Base-by-base conservation (phyloP, 148 eudicot genomes). In the Rhododendron henanense region DNA sequence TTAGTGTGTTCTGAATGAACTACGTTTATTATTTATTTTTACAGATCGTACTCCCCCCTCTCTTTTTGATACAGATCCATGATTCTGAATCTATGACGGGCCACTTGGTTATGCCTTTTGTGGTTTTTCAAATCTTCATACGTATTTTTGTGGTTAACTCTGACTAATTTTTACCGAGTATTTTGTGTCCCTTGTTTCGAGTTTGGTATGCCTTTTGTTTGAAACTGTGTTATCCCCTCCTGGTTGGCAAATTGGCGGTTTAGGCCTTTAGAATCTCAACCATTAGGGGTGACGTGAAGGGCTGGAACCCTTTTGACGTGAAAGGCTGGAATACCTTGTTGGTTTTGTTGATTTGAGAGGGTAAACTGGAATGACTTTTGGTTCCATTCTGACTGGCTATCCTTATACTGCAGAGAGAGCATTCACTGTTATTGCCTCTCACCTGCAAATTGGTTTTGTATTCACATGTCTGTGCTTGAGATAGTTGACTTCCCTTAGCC, bases 41-140 rank as follows among this genome's bases (percentile, higher is more conserved):
- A 28, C 21, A 6, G 23, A 53, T 31, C 1, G 10, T 50, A 5
- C 9, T 16, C 35, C 55, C 82, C 41, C 55, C 47, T 35, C 57
- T 33, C 81, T 33, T 1, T 53, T 28, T 33, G 67, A 45, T 63
- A 63, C 39, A 61, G 14, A 85, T 53, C 83, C 3, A 3, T 25
- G 77, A 41, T 79, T 75, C 55, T 59, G 13, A 76, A 10, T 5
- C 57, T n/a, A 77, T 63, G 31, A 39, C 6, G 6, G 75, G 10
- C 57, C 75, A 77, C 33, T 50, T 53, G 63, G 45, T n/a, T 50
- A 23, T 85, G 78, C 50, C 48, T 55, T 85, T 50, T 14, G 13
- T 37, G 71, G 81, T 48, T 85, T 0, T 59, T 45, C 59, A 67
- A 85, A 63, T 65, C 73, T 63, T 79, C 84, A 35, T 7, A 79